These are phyloP conservation scores for Lanmaoa pseudosensibilis DNA, from an alignment of 768 basidiomycete species.

Conservation along the genomic window DNA sequence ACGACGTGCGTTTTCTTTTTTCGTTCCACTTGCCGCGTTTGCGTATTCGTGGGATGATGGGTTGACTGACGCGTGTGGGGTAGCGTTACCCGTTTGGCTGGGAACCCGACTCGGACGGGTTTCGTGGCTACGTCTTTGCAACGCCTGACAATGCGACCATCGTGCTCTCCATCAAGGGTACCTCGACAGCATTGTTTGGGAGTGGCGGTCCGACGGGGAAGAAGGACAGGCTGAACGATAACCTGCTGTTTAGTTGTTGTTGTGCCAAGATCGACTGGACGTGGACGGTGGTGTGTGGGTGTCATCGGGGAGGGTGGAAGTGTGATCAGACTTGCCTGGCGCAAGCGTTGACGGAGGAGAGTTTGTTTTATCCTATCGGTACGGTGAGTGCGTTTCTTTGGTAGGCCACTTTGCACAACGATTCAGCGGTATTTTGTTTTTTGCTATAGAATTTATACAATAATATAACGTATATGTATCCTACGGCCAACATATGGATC, in stretches of 20 bases:
- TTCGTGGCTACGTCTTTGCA: constrained; percentile 90
- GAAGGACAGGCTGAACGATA: constrained; percentile 95
- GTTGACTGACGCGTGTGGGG: neutral
- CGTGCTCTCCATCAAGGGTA: constrained; percentile 90
- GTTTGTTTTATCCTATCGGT: constrained; percentile 87
- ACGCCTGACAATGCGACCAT: constrained; percentile 80
- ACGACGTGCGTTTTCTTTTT: constrained; percentile 38
- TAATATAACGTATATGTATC: constrained; percentile 92
- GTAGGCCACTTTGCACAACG: neutral
- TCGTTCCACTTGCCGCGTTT: neutral
- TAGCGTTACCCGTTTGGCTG: constrained; percentile 78
- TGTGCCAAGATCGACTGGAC: constrained; percentile 91
- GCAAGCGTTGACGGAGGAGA: constrained; percentile 70
- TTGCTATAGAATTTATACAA: constrained; percentile 83
- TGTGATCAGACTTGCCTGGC: constrained; percentile 83
- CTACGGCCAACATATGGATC: constrained; percentile 87
- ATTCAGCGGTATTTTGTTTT: neutral
- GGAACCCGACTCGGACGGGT: constrained; percentile 84
- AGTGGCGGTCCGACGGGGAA: constrained; percentile 80
- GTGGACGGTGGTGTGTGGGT: constrained; percentile 93
- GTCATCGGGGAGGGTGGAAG: constrained; percentile 75
- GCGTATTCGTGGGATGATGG: neutral
- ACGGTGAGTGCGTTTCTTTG: constrained; percentile 53
- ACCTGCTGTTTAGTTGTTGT: constrained; percentile 90
- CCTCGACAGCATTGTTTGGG: constrained; percentile 73